Base-by-base conservation (phyloP, 208 protist genomes). In the Lotmaria passim region DNA sequence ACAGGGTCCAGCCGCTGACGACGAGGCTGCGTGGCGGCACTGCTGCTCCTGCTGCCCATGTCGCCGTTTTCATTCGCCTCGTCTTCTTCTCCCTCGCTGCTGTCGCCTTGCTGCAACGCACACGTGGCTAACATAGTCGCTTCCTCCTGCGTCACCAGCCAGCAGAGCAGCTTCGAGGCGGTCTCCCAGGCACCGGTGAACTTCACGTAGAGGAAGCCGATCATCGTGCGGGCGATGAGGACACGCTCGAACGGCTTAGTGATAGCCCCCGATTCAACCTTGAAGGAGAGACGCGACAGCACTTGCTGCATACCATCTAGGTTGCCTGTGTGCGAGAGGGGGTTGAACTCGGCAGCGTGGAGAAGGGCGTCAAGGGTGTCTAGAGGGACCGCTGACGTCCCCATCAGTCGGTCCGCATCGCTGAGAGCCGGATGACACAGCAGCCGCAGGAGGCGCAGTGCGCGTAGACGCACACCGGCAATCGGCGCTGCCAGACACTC, bases 151-250 rank as follows among this genome's bases (percentile, higher is more conserved):
- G 78, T 52, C n/a, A 93, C 81, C 28, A 94, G 82, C 33, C 68
- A 67, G 38, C 80, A 65, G 14, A 94, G 60, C 19, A 94, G 79
- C 64, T 83, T 78, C 31, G 83, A 61, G 19, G 87, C 91, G 43
- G 85, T 74, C 7, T 75, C 66, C 89, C 89, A 94, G 21, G 84
- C 89, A 14, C 75, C 86, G 15, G 91, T 69, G 69, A 89, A 96
- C 68, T 91, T 90, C 10, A 91, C 56, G 75, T 96, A 87, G 33
- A 94, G 78, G 8, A 96, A 69, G 8, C 91, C 91, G 11, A 96
- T 75, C 83, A 92, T 91, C 17, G 86, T 81, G 38, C 78, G 77
- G 14, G 83, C 84, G 15, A 96, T 76, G 50, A 96, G 80, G 7
- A 85, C 46, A 50, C 85, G 82, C 61, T 81, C 52, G 1, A 93